Conservation (phyloP, 345 rosid genomes). For the Schrenkiella parvula region DNA sequence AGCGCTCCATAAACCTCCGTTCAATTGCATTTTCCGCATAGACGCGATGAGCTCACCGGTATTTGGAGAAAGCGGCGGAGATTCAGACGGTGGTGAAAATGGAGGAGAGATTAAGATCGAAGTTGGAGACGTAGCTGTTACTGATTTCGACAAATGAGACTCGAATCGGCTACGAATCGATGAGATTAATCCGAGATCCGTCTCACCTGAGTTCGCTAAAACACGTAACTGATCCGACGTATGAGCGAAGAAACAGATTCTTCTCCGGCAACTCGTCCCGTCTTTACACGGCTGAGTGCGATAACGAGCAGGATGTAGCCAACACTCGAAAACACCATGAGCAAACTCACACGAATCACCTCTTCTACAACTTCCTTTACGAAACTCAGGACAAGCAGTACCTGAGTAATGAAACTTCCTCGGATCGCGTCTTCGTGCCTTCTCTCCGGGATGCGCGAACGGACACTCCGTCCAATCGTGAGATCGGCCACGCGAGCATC, state of each 20-base stretch:
- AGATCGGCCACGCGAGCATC: conserved; percentile 54
- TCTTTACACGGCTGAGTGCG: conserved; percentile 88
- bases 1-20: conserved; percentile 35
- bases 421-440: conserved; percentile 65
- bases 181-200: conserved; percentile 40
- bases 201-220: conserved; percentile 32
- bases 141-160: conserved; percentile 19
- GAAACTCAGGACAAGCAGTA: conserved; percentile 57
- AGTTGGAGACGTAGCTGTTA: conserved; percentile 41
- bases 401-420: conserved; percentile 55
- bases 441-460: conserved; percentile 66
- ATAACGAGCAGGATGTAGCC: conserved; percentile 86
- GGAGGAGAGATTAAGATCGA: conserved; percentile 47
- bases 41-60: conserved; percentile 33
- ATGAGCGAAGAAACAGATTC: conserved; percentile 86
- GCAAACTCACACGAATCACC: conserved; percentile 56
- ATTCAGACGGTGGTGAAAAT: conserved; percentile 43
- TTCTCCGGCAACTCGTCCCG: conserved; percentile 57
- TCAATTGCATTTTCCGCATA: conserved; percentile 43
- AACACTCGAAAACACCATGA: conserved; percentile 84
- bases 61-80: conserved; percentile 56
- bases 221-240: conserved; percentile 72
- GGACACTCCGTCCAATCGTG: conserved; percentile 86
- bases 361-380: conserved; percentile 56
- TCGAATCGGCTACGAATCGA: conserved; percentile 36